Percentiles rank a stretch among this genome's conserved stretches.
Conservation (phyloP, 768 basidiomycete species). For the Kondoa malvinella region DNA sequence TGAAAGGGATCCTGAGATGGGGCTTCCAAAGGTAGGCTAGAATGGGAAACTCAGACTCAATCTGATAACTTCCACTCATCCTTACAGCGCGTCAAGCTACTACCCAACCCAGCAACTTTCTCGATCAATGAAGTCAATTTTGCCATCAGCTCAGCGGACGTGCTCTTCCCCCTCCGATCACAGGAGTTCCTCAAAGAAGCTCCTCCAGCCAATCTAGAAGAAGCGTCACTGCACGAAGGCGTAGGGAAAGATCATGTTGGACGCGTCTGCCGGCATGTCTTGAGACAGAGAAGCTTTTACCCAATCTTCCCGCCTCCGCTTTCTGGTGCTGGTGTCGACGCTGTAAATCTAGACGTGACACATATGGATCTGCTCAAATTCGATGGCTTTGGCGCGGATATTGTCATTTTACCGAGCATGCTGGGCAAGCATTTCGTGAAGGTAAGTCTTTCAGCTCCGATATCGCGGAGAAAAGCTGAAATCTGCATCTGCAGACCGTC, state of each 20-base stretch:
- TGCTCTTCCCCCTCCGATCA: slow-evolving; percentile 70
- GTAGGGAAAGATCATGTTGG: slow-evolving; percentile 51
- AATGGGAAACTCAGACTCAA: too few species aligned
- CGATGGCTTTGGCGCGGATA: slow-evolving; percentile 41
- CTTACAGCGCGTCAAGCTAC: slow-evolving; percentile 52
- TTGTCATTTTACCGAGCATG: slow-evolving; percentile 70
- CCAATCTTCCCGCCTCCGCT: slow-evolving; percentile 79
- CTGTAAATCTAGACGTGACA: slow-evolving; percentile 67
- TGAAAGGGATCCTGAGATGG: slow-evolving; percentile 27
- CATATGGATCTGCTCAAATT: slow-evolving; percentile 45
- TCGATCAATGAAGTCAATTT: slow-evolving; percentile 69
- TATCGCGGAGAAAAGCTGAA: too few species aligned
- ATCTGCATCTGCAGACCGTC: slow-evolving; percentile 42
- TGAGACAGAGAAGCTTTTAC: slow-evolving; percentile 89
- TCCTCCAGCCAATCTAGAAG: not conserved
- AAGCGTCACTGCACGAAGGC: not conserved
- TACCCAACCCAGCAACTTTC: slow-evolving; percentile 78
- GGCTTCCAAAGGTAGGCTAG: slow-evolving; percentile 32
- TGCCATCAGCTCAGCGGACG: slow-evolving; percentile 65
- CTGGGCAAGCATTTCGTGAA: slow-evolving; percentile 70
- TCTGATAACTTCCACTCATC: not conserved
- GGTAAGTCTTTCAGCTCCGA: slow-evolving; percentile 36
- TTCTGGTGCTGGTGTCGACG: slow-evolving; percentile 42
- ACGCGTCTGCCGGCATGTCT: slow-evolving; percentile 55
- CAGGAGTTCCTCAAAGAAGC: slow-evolving; percentile 48